Conservation (phyloP, 305 asterid species). For the Lippia alba region DNA sequence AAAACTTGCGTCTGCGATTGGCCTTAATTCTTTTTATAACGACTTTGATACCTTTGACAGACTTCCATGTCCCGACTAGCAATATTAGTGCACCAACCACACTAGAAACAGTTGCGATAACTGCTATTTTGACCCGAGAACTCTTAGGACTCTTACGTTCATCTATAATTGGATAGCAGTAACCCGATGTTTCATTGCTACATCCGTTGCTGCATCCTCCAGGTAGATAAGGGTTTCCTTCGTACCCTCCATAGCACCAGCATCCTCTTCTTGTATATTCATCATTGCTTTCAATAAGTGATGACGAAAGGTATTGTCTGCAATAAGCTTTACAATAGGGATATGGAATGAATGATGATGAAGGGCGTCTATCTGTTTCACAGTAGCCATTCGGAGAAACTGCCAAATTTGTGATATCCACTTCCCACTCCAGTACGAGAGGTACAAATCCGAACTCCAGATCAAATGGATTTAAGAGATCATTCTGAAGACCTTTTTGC, state of each 20-base stretch:
- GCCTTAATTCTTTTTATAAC: conserved; percentile 31
- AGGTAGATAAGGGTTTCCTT: conserved; percentile 40
- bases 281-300: background rate
- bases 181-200: too few species aligned
- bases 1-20: conserved; percentile 36
- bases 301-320: too few species aligned
- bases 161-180: too few species aligned
- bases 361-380: background rate
- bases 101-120: too few species aligned
- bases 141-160: too few species aligned
- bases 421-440: conserved; percentile 50
- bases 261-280: conserved; percentile 8
- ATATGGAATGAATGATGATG: too few species aligned
- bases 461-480: conserved; percentile 37
- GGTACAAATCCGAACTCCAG: conserved; percentile 33
- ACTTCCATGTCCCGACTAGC: too few species aligned
- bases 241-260: background rate
- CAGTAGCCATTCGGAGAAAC: background rate
- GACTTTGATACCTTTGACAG: too few species aligned
- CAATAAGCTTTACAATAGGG: too few species aligned
- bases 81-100: too few species aligned
- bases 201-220: too few species aligned
- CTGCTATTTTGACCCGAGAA: too few species aligned
- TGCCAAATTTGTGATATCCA: background rate
- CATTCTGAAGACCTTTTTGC: conserved; percentile 24